Conservation (phyloP, 2,329 filamentous ascomycete species). For the Colletotrichum ledebouriae region DNA sequence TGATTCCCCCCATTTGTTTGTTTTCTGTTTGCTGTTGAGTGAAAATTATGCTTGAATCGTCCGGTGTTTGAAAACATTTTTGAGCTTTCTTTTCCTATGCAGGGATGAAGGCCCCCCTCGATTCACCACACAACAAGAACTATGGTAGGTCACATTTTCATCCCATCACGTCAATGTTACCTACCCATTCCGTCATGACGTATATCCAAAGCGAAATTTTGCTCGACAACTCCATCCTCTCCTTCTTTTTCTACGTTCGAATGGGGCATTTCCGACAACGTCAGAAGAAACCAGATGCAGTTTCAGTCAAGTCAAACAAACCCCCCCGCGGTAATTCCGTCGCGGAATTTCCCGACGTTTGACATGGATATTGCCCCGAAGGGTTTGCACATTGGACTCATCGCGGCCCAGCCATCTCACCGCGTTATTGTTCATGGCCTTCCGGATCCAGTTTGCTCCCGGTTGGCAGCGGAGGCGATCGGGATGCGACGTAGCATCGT, state of each 20-base stretch:
- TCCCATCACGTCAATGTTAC: slow-evolving; percentile 17
- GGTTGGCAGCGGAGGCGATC: slow-evolving; percentile 1
- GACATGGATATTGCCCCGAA: not conserved
- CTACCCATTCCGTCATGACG: slow-evolving; percentile 30
- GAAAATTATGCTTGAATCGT: slow-evolving; percentile 34
- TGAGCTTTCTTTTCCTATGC: slow-evolving; percentile 14
- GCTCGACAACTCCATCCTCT: not conserved
- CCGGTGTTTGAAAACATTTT: slow-evolving; percentile 32
- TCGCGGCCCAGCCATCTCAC: not conserved
- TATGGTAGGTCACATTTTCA: slow-evolving; percentile 22
- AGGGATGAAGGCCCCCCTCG: slow-evolving; percentile 21
- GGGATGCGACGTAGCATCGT: slow-evolving; percentile 8
- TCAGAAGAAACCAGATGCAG: not conserved
- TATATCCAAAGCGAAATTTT: slow-evolving; percentile 24
- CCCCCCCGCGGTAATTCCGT: slow-evolving; percentile 12
- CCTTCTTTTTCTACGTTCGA: not conserved
- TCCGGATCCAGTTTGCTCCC: slow-evolving; percentile 31
- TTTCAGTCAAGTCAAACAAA: too few relatives aligned
- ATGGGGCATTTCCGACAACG: not conserved
- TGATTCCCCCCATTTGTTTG: slow-evolving; percentile 13
- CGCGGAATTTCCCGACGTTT: slow-evolving; percentile 29
- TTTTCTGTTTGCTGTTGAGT: slow-evolving; percentile 30
- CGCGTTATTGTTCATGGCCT: not conserved
- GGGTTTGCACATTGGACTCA: not conserved
- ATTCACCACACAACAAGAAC: slow-evolving; percentile 7